A percentile compares a stretch with the other conserved stretches of the same genome.
Evolutionary conservation across 2,329 filamentous ascomycete genomes (phyloP).

Genomic region (Sordariomycetes sp.): DNA sequence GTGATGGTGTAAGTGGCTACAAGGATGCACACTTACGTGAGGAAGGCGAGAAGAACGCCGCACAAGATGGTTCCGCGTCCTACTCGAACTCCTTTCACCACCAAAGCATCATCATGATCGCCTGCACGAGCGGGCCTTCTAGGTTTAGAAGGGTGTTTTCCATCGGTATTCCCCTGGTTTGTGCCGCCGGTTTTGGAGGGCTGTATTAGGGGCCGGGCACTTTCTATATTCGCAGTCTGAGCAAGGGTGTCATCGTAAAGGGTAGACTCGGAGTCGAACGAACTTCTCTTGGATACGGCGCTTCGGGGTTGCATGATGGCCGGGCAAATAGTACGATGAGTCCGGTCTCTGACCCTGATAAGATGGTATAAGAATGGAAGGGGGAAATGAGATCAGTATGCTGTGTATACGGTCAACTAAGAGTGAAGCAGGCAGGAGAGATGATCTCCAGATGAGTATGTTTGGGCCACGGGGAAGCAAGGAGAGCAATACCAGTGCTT

Average conservation of each 20-base stretch:
- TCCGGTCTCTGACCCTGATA: background rate
- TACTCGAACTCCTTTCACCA: background rate
- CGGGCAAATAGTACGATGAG: background rate
- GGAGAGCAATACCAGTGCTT: background rate
- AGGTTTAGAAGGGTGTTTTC: background rate
- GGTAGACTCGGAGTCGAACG: conserved; percentile 3
- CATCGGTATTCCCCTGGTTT: background rate
- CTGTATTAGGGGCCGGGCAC: background rate
- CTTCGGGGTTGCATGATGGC: background rate
- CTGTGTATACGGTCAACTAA: background rate
- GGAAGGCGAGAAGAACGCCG: background rate
- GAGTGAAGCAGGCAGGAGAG: background rate
- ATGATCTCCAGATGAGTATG: background rate
- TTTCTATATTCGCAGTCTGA: conserved; percentile 3
- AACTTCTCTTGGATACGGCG: conserved; percentile 4
- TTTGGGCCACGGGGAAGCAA: background rate
- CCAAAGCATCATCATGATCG: background rate
- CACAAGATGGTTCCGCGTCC: background rate
- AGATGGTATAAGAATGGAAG: background rate
- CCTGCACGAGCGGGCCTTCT: background rate
- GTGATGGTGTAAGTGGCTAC: background rate
- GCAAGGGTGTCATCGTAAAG: background rate
- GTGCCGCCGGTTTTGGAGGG: background rate
- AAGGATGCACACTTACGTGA: background rate
- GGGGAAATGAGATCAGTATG: background rate